A percentile compares a stretch with the other conserved stretches of the same genome.
phyloP scores from a whole-genome alignment of 257 asterid genomes.

The Eucommia ulmoides region DNA sequence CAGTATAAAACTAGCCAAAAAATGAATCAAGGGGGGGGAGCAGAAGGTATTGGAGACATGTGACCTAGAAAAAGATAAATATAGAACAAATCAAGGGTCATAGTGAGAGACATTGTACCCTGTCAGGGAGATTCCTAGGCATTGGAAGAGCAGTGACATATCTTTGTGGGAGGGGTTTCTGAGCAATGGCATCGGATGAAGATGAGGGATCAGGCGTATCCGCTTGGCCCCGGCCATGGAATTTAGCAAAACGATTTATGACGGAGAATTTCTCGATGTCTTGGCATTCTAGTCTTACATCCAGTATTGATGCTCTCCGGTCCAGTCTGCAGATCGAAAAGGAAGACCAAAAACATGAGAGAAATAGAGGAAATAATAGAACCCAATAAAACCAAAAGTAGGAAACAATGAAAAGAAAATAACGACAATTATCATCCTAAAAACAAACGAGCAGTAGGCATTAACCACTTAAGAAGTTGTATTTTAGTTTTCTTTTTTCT shows the following conservation, averaged over 20 bases:
- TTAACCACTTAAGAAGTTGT: too few relatives aligned
- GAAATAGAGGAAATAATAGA: neutral
- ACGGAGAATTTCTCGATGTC: conserved; percentile 73
- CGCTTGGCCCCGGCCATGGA: conserved; percentile 70
- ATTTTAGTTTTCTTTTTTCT: too few relatives aligned
- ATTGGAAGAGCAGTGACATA: conserved; percentile 62
- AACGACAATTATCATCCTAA: too few relatives aligned
- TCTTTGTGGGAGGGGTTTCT: conserved; percentile 53
- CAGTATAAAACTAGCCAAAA: conserved; percentile 19
- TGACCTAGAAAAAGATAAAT: conserved; percentile 17
- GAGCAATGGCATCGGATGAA: conserved; percentile 22
- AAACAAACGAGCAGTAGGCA: too few relatives aligned
- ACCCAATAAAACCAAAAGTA: neutral
- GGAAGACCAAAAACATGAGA: conserved; percentile 4
- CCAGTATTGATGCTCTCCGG: conserved; percentile 59
- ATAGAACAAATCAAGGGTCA: conserved; percentile 30
- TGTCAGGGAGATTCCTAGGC: conserved; percentile 63
- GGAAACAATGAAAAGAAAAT: neutral
- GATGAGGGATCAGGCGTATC: conserved; percentile 40
- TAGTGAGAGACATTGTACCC: conserved; percentile 73
- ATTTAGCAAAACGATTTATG: conserved; percentile 72
- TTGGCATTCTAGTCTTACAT: conserved; percentile 62
- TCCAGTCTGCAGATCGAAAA: conserved; percentile 45
- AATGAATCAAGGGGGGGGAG: conserved; percentile 13
- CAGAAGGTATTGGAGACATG: conserved; percentile 13